Percentiles rank a stretch among this genome's conserved stretches.
These are phyloP conservation scores for Chlamydomonas asymmetrica DNA, from an alignment of 139 green algal genomes.

Conservation along the genomic window DNA sequence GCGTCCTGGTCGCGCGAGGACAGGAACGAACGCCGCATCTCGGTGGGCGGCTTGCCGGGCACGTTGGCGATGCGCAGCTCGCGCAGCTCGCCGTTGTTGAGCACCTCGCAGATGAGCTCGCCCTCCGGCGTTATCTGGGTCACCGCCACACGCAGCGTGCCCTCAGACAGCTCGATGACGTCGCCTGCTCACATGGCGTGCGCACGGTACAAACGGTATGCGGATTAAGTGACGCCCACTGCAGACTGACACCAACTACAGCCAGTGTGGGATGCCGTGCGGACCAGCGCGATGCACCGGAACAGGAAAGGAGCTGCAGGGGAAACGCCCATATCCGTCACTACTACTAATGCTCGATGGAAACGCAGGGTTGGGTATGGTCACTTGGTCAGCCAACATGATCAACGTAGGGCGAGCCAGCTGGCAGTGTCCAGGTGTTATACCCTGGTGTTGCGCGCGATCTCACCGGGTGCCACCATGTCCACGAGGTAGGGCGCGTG, in stretches of 20 bases:
- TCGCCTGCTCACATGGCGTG: slow-evolving; percentile 28
- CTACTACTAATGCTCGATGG: too few species aligned
- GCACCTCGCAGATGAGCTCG: slow-evolving; percentile 7
- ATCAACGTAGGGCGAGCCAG: background rate
- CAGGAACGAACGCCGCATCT: slow-evolving; percentile 43
- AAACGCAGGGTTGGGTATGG: background rate
- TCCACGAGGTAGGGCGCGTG: slow-evolving; percentile 36
- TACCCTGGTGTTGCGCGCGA: background rate
- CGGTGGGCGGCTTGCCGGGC: slow-evolving; percentile 41
- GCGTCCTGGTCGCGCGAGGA: slow-evolving; percentile 44
- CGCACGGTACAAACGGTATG: background rate
- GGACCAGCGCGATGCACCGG: too few species aligned
- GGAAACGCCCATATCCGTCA: too few species aligned
- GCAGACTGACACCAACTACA: too few species aligned
- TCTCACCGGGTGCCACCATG: slow-evolving; percentile 16
- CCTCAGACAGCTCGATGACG: slow-evolving; percentile 52
- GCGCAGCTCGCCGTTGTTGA: slow-evolving; percentile 24
- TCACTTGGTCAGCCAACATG: background rate
- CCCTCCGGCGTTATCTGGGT: slow-evolving; percentile 23
- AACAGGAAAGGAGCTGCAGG: too few species aligned
- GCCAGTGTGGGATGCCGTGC: too few species aligned
- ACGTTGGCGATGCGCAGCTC: slow-evolving; percentile 40
- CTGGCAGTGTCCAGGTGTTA: background rate
- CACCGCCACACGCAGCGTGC: slow-evolving; percentile 43
- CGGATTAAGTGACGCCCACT: too few species aligned